These are phyloP conservation scores for Chrysoporthe puriensis DNA, from an alignment of 2,329 filamentous ascomycete species.

Conservation along the genomic window DNA sequence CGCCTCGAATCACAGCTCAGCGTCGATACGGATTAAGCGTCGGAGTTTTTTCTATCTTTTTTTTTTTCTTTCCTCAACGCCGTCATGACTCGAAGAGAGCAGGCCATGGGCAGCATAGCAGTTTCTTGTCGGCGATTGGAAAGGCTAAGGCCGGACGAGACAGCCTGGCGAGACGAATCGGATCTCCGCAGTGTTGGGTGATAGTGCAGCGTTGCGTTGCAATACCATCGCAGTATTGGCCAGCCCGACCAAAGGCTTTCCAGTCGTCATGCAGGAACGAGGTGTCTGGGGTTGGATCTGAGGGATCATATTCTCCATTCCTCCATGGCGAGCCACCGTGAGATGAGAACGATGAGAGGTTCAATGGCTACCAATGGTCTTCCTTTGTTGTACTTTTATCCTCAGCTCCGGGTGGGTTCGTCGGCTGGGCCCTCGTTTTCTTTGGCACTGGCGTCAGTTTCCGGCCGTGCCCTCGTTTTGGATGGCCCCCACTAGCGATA, in stretches of 20 bases:
- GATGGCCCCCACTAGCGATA: constrained; percentile 8
- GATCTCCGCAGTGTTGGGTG: constrained; percentile 3
- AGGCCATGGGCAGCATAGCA: background rate
- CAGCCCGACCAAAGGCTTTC: background rate
- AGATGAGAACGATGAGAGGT: background rate
- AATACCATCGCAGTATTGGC: background rate
- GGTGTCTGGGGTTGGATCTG: background rate
- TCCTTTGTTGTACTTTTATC: background rate
- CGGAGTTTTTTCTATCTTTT: background rate
- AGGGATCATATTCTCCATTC: background rate
- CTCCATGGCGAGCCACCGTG: background rate
- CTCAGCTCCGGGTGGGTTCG: background rate
- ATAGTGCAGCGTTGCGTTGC: background rate
- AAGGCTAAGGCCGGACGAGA: background rate
- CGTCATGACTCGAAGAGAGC: background rate
- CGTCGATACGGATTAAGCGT: background rate
- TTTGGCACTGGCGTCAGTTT: constrained; percentile 17
- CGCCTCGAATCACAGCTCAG: background rate
- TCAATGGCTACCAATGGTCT: constrained; percentile 1
- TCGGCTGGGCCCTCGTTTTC: constrained; percentile 7
- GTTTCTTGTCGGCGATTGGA: background rate
- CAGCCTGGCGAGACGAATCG: constrained; percentile 11
- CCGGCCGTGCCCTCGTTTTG: constrained; percentile 23
- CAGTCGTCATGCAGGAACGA: background rate
- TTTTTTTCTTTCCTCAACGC: background rate